These are phyloP conservation scores for Pichia ethanolica DNA, from an alignment of 805 yeast genomes.

Conservation along the genomic window DNA sequence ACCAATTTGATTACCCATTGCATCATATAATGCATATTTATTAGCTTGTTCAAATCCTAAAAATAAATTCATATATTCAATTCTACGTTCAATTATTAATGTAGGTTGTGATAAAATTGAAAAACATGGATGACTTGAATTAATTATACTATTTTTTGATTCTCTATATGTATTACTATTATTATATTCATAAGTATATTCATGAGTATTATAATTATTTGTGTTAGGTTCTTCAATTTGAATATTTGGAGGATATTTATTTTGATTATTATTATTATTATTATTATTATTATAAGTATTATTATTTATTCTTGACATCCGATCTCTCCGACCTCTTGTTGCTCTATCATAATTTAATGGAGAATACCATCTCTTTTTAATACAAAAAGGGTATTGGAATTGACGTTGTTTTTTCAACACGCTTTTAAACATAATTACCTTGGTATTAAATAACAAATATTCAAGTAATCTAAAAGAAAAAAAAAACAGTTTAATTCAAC, in stretches of 20 bases:
- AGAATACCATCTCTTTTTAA: conserved; percentile 10
- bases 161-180: neutral
- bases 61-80: conserved; percentile 82
- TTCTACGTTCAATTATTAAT: conserved; percentile 75
- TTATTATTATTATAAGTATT: no score
- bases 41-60: conserved; percentile 92
- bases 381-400: neutral
- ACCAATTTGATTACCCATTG: conserved; percentile 69
- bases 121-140: conserved; percentile 51
- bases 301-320: no score
- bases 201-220: conserved; percentile 16
- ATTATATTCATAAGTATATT: neutral
- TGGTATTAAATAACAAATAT: no score
- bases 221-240: no score
- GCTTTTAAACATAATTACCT: neutral
- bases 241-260: no score
- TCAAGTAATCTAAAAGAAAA: no score
- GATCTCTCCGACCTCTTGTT: conserved; percentile 1
- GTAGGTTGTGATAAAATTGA: conserved; percentile 71
- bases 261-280: no score
- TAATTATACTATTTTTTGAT: conserved; percentile 37
- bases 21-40: conserved; percentile 63
- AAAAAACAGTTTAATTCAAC: no score
- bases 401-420: neutral
- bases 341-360: conserved; percentile 14